phyloP scores from a whole-genome alignment of 768 basidiomycete genomes.

The Astraeus odoratus region DNA sequence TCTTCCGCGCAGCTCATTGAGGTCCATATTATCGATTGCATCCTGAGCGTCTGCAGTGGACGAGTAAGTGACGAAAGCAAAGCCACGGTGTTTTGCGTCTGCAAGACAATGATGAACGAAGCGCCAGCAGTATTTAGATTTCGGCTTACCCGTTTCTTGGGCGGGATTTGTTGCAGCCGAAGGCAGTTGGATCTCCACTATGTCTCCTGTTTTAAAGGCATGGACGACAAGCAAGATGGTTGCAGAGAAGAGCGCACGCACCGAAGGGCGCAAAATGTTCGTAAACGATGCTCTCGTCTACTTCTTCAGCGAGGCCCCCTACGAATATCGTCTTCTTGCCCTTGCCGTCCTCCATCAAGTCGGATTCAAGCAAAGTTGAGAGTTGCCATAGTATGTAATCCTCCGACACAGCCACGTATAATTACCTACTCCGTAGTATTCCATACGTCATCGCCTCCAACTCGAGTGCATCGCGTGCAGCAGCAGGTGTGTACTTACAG shows the following conservation, averaged over 20 bases:
- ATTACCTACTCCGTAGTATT: no score
- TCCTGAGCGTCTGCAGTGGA: constrained; percentile 84
- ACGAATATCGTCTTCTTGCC: constrained; percentile 83
- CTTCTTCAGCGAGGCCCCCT: constrained; percentile 77
- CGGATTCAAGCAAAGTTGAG: neutral
- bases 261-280: constrained; percentile 86
- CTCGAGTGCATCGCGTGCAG: no score
- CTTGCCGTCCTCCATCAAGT: constrained; percentile 68
- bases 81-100: constrained; percentile 87
- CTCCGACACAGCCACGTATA: neutral
- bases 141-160: constrained; percentile 45
- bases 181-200: constrained; percentile 88
- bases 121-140: no score
- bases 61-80: constrained; percentile 86
- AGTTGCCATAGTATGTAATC: neutral
- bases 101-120: neutral
- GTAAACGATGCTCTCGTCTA: constrained; percentile 71
- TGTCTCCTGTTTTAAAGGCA: constrained; percentile 55
- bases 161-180: constrained; percentile 66
- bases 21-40: constrained; percentile 98
- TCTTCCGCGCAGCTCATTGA: constrained; percentile 78
- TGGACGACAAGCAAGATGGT: neutral
- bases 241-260: constrained; percentile 27
- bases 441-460: no score
- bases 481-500: no score